Percentiles rank a stretch among this genome's conserved stretches.
Evolutionary conservation across 306 rosid genomes (phyloP).

Genomic region (Cicer arietinum): DNA sequence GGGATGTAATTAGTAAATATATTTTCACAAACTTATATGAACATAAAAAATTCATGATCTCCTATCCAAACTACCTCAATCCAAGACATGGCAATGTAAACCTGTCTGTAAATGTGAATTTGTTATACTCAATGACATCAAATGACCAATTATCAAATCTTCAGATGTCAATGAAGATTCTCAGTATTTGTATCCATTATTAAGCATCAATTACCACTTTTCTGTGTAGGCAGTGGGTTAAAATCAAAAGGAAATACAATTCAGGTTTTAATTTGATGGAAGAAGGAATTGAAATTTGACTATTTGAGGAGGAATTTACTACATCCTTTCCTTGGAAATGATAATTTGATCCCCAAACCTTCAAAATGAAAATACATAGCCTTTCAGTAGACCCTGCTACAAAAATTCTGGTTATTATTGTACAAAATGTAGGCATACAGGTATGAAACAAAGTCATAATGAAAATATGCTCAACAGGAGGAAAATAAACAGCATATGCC

Average conservation of each 20-base stretch:
- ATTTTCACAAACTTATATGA: too few relatives aligned
- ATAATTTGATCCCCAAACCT: not conserved
- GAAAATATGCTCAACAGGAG: slow-evolving; percentile 27
- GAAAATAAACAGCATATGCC: slow-evolving; percentile 27
- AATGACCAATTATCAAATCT: too few relatives aligned
- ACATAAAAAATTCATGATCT: too few relatives aligned
- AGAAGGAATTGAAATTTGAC: not conserved
- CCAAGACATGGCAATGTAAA: too few relatives aligned
- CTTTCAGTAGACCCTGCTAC: slow-evolving; percentile 29
- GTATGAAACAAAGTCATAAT: slow-evolving; percentile 18
- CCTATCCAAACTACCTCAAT: too few relatives aligned
- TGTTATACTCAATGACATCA: too few relatives aligned
- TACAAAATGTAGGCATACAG: slow-evolving; percentile 33
- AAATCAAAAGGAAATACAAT: not conserved
- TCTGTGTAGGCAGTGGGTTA: too few relatives aligned
- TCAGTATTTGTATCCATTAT: too few relatives aligned
- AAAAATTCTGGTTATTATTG: slow-evolving; percentile 24
- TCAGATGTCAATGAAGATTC: too few relatives aligned
- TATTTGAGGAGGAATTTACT: not conserved
- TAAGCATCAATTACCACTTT: too few relatives aligned
- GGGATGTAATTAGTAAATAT: too few relatives aligned
- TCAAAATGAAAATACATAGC: slow-evolving; percentile 16
- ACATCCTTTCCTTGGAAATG: not conserved
- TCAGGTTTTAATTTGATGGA: not conserved
- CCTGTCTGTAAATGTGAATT: too few relatives aligned